Base-by-base conservation (phyloP, 176 grass and related monocot genomes). In the Carex parvula region DNA sequence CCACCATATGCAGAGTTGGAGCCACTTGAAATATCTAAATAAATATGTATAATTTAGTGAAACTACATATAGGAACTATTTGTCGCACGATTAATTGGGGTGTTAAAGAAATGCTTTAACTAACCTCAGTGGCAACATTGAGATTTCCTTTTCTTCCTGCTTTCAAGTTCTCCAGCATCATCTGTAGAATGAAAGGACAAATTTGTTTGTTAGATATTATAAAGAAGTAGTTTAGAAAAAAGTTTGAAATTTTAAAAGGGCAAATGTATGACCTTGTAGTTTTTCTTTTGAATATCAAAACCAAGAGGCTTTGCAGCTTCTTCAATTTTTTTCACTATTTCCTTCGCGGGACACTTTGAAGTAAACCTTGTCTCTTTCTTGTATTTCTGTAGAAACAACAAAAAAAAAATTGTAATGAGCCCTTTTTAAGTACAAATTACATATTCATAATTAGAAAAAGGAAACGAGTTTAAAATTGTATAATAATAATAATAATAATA, bases 81-180 rank as follows among this genome's bases (percentile, higher is more conserved):
- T 37, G 1, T 64, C 24, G 62, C 41, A 82, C 16, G 8, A 30
- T 84, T 32, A 76, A 83, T 48, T 10, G 22, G 65, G 84, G 33
- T 84, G 84, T 81, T 87, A 70, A 60, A 0, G 8, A 13, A 60
- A 58, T 83, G 39, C 87, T 88, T 80, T 68, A 26, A 42, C 58
- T 55, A 66, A 91, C 95, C 93, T 99, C 93, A 79, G 96, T 99
- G 62, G 96, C 88, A 79, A 99, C 93, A 92, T 95, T 99, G 57
- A 99, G 91, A 92, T 99, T 99, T 79, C 96, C 96, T 82, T 99
- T 99, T 83, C 96, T 92, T 55, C 96, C 96, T 79, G 96, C 96
- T 92, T 93, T 99, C 0, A 90, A 60, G 29, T 95, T 99, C 78
- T 99, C 88, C 86, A 99, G 90, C 70, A 84, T 84, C 96, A 99